A percentile compares a stretch with the other conserved stretches of the same genome.
These are phyloP conservation scores for Mucor velutinosus DNA, from an alignment of 371 early-diverging fungal species.

Conservation along the genomic window DNA sequence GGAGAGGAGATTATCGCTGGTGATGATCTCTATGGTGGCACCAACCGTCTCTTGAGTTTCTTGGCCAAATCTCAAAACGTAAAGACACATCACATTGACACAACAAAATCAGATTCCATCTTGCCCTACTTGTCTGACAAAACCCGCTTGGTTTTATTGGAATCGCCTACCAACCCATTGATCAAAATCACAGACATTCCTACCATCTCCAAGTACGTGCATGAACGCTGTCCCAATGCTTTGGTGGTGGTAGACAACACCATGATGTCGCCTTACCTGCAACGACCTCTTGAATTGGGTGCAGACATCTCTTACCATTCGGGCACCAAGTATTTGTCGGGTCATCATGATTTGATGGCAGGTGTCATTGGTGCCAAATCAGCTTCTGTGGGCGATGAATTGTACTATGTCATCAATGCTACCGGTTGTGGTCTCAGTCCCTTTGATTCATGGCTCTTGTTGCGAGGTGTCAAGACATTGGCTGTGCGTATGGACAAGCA, in stretches of 20 bases:
- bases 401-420: slow-evolving; percentile 89
- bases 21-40: slow-evolving; percentile 90
- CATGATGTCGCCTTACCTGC: slow-evolving; percentile 92
- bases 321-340: slow-evolving; percentile 88
- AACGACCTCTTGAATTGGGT: slow-evolving; percentile 82
- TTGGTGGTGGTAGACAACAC: slow-evolving; percentile 93
- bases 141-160: slow-evolving; percentile 81
- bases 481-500: slow-evolving; percentile 88
- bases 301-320: slow-evolving; percentile 90
- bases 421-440: slow-evolving; percentile 89
- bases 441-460: slow-evolving; percentile 85
- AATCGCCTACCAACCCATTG: slow-evolving; percentile 91
- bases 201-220: slow-evolving; percentile 69
- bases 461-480: slow-evolving; percentile 89
- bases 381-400: slow-evolving; percentile 70
- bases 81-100: slow-evolving; percentile 84
- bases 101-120: slow-evolving; percentile 68
- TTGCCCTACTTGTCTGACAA: slow-evolving; percentile 68
- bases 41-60: slow-evolving; percentile 82
- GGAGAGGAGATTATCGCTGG: slow-evolving; percentile 89
- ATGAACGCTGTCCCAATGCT: slow-evolving; percentile 69
- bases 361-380: slow-evolving; percentile 81
- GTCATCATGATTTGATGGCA: slow-evolving; percentile 94
- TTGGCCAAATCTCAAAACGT: slow-evolving; percentile 69
- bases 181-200: slow-evolving; percentile 85